Evolutionary conservation across 2,329 filamentous ascomycete genomes (phyloP).

Genomic region (Pseudocercospora ulei): DNA sequence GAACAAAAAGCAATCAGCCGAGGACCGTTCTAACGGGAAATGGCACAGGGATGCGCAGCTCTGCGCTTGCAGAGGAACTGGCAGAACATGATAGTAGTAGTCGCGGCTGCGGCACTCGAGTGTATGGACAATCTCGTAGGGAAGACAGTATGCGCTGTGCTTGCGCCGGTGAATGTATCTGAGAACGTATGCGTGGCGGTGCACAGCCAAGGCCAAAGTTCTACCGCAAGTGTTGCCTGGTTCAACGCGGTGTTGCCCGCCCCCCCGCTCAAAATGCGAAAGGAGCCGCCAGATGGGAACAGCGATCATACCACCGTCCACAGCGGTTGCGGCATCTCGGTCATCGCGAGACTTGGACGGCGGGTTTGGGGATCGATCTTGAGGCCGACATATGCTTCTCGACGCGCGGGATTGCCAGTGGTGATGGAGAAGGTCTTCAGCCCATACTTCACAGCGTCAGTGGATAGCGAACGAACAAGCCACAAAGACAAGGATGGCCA

Average conservation of each 20-base stretch:
- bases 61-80: too few species aligned
- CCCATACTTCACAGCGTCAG: slow-evolving; percentile 51
- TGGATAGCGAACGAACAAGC: neutral
- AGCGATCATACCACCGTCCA: slow-evolving; percentile 47
- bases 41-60: too few species aligned
- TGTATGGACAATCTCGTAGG: too few species aligned
- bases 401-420: slow-evolving; percentile 57
- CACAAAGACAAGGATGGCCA: slow-evolving; percentile 10
- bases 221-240: slow-evolving; percentile 11
- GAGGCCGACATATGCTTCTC: slow-evolving; percentile 75
- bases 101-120: too few species aligned
- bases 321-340: slow-evolving; percentile 51
- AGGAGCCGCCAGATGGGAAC: slow-evolving; percentile 1
- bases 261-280: slow-evolving; percentile 1
- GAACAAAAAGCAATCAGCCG: too few species aligned
- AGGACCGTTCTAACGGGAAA: too few species aligned
- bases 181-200: neutral
- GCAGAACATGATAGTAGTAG: too few species aligned
- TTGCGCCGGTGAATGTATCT: too few species aligned
- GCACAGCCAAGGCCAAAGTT: slow-evolving; percentile 4
- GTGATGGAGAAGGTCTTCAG: slow-evolving; percentile 73
- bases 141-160: neutral
- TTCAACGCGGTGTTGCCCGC: neutral
- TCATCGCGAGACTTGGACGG: slow-evolving; percentile 30
- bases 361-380: slow-evolving; percentile 41